Percentiles rank a stretch among this genome's conserved stretches.
These are phyloP conservation scores for Fusarium denticulatum DNA, from an alignment of 2,329 filamentous ascomycete genomes.

Conservation along the genomic window DNA sequence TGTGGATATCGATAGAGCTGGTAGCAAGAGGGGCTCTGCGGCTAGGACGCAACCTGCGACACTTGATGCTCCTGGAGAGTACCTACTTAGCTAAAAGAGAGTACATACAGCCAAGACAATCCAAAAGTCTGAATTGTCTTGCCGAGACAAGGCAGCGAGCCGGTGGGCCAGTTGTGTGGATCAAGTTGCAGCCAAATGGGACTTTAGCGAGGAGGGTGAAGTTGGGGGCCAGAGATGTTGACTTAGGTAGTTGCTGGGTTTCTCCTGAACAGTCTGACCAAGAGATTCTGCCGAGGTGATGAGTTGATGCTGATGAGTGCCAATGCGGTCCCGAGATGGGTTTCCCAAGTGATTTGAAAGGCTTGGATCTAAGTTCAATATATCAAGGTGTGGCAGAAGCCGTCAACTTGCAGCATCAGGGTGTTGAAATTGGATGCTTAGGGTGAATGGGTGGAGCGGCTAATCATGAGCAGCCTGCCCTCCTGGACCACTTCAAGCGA, in stretches of 20 bases:
- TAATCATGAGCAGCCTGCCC: conserved; percentile 13
- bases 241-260: neutral
- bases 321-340: conserved; percentile 2
- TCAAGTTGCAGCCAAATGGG: conserved; percentile 15
- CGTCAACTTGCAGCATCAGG: conserved; percentile 2
- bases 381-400: conserved; percentile 13
- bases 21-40: conserved; percentile 35
- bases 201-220: conserved; percentile 13
- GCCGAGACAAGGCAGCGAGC: conserved; percentile 26
- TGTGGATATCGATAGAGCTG: conserved; percentile 25
- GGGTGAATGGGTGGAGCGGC: conserved; percentile 33
- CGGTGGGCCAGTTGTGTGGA: conserved; percentile 36
- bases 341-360: neutral
- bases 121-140: conserved; percentile 5
- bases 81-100: neutral
- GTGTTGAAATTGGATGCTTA: conserved; percentile 8
- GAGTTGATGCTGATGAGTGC: neutral
- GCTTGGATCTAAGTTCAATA: conserved; percentile 8
- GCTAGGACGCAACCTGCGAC: conserved; percentile 38
- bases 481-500: conserved; percentile 4
- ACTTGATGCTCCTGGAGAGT: conserved; percentile 16
- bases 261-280: conserved; percentile 5
- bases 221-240: conserved; percentile 24
- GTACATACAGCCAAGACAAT: neutral
- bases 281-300: neutral